Evolutionary conservation across 2,329 filamentous ascomycete genomes (phyloP), one percentile per base, ranked within the genome.

Genomic region (Fusarium sp.): DNA sequence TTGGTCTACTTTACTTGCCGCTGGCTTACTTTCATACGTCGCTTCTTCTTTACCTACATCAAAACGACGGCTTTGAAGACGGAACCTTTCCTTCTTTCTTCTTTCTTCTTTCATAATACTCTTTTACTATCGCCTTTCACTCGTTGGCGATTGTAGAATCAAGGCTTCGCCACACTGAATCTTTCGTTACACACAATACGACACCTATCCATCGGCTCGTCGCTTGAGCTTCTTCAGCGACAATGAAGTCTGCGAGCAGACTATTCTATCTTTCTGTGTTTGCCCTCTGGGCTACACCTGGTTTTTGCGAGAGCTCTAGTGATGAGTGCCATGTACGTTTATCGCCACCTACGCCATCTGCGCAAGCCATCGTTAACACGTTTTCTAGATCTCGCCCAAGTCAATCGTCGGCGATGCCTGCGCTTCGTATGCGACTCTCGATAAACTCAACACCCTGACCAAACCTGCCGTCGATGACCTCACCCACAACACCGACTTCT

Each of bases 381-480:
- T 19, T 29, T 57, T 57, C 37, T 86, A 97, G 94, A 93, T 97
- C 77, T 94, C 96, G 45, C 94, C 95, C 23, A 91, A 92, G 75
- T 90, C 94, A 69, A 97, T 96, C 78, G 94, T 99, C 41, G 93
- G 93, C 46, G 96, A 99, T 82, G 94, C 96, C 54, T 98, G 96
- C 84, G 94, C 94, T 70, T 97, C 95, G 62, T 99, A 97, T 83
- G 91, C 92, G 62, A 94, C 94, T 41, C 92, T 99, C 81, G 95
- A 99, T 79, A 85, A 87, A 44, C 86, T 99, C 60, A 99, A 98
- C 83, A 83, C 86, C 74, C 88, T 90, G 67, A 87, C 98, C 70
- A 91, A 92, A 76, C 93, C 94, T 23, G 89, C 91, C 58, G 84
- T 99, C 75, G 89, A 93, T 77, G 92, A 93, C 61, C 89, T 99